These are phyloP conservation scores for Diaporthe sp. DNA, from an alignment of 2,329 filamentous ascomycete species.

Conservation along the genomic window DNA sequence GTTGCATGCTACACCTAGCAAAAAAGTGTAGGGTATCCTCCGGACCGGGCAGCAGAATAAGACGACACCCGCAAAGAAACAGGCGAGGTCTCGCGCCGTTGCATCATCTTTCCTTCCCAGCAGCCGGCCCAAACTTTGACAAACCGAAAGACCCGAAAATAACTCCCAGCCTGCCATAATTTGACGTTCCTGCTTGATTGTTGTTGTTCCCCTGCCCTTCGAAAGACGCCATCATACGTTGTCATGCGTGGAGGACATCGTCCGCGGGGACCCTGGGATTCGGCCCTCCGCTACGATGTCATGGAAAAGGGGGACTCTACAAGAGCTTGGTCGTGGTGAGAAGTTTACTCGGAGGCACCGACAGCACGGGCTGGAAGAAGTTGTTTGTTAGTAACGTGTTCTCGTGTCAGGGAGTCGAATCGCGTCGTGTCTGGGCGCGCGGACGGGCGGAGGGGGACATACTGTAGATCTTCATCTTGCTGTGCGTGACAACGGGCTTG, in stretches of 20 bases:
- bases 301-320: constrained; percentile 39
- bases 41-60: constrained; percentile 28
- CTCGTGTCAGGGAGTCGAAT: background rate
- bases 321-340: constrained; percentile 19
- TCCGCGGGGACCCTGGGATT: background rate
- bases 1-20: constrained; percentile 46
- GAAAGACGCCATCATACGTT: constrained; percentile 28
- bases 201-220: constrained; percentile 32
- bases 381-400: constrained; percentile 42
- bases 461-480: constrained; percentile 99
- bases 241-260: constrained; percentile 30
- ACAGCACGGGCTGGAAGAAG: constrained; percentile 66
- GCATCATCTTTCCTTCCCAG: constrained; percentile 42
- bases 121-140: constrained; percentile 34
- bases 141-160: constrained; percentile 40
- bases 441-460: constrained; percentile 46
- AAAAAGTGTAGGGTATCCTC: constrained; percentile 33
- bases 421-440: background rate
- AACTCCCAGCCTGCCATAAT: constrained; percentile 38
- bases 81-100: constrained; percentile 4
- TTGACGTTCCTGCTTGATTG: constrained; percentile 27
- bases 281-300: constrained; percentile 26
- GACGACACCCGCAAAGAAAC: constrained; percentile 7
- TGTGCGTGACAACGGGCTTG: constrained; percentile 97
- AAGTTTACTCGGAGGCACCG: constrained; percentile 58